phyloP scores from a whole-genome alignment of 116 monocot species.

The Phalaenopsis hybrid region DNA sequence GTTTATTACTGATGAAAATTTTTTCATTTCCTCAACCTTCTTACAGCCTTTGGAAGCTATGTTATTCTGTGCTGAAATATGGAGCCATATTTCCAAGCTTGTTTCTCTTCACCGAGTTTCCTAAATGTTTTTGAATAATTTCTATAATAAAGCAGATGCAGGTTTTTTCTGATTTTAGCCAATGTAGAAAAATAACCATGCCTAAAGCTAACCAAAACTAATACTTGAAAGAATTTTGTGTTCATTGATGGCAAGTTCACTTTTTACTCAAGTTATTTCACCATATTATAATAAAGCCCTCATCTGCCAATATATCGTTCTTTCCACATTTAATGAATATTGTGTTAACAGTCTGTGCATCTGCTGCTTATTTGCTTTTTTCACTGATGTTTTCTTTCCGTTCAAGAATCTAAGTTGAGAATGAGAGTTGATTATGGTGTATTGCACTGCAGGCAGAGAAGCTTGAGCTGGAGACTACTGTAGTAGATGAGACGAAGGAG shows the following conservation, averaged over 20 bases:
- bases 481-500: conserved; percentile 84
- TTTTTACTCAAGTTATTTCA: not conserved
- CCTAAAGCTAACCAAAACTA: not conserved
- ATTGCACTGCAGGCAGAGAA: conserved; percentile 73
- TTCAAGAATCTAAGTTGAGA: not conserved
- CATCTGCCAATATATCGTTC: not conserved
- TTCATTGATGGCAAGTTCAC: not conserved
- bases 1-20: not conserved
- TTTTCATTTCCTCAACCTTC: not conserved
- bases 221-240: not conserved
- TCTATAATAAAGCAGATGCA: too few species aligned
- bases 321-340: not conserved
- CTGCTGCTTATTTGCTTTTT: conserved; percentile 3
- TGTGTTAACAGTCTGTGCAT: not conserved
- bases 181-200: not conserved
- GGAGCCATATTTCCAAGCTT: not conserved
- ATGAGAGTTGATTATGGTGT: not conserved
- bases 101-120: not conserved
- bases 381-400: not conserved
- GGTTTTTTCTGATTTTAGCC: too few species aligned
- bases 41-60: too few species aligned
- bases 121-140: not conserved
- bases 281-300: not conserved
- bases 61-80: too few species aligned
- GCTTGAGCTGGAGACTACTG: conserved; percentile 91